Percentiles rank a stretch among this genome's conserved stretches.
Evolutionary conservation across 2,329 filamentous ascomycete species (phyloP).

Genomic region (Ceratocystiopsis brevicomis): DNA sequence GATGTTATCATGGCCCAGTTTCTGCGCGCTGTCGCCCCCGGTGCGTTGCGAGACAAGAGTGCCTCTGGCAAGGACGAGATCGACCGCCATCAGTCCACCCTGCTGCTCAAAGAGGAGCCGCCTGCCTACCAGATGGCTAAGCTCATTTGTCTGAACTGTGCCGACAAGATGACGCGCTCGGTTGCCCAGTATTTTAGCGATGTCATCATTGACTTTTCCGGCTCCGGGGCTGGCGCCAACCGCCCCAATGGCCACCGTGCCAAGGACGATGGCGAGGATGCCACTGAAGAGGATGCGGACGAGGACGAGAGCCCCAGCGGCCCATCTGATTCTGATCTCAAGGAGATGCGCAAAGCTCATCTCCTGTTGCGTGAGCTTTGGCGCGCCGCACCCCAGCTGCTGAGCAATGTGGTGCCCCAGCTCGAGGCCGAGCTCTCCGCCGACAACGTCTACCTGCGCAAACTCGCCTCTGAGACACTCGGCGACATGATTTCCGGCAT

Average conservation of each 20-base stretch:
- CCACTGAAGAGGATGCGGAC: slow-evolving; percentile 31
- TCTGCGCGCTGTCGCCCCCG: slow-evolving; percentile 61
- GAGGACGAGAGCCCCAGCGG: slow-evolving; percentile 41
- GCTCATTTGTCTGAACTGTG: slow-evolving; percentile 71
- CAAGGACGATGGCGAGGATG: slow-evolving; percentile 1
- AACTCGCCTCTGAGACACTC: slow-evolving; percentile 80
- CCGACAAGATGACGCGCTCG: slow-evolving; percentile 87
- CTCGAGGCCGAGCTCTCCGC: slow-evolving; percentile 81
- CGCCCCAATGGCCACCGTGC: not conserved
- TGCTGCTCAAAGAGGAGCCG: slow-evolving; percentile 73
- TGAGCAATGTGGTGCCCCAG: slow-evolving; percentile 86
- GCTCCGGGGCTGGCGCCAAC: slow-evolving; percentile 27
- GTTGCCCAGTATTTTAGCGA: slow-evolving; percentile 95
- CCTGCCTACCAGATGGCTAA: slow-evolving; percentile 94
- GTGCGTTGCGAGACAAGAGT: slow-evolving; percentile 39
- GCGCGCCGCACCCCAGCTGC: slow-evolving; percentile 71
- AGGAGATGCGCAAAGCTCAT: slow-evolving; percentile 79
- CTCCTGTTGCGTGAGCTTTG: slow-evolving; percentile 78
- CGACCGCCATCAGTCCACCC: slow-evolving; percentile 62
- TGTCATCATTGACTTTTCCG: slow-evolving; percentile 76
- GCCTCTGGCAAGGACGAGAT: slow-evolving; percentile 26
- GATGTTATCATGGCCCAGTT: slow-evolving; percentile 95
- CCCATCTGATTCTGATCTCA: slow-evolving; percentile 65
- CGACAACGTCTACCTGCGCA: slow-evolving; percentile 70
- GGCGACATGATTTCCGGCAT: slow-evolving; percentile 91